A percentile compares a stretch with the other conserved stretches of the same genome.
Evolutionary conservation across 73 alveolate genomes (phyloP).

Genomic region (Symbiodinium pilosum): DNA sequence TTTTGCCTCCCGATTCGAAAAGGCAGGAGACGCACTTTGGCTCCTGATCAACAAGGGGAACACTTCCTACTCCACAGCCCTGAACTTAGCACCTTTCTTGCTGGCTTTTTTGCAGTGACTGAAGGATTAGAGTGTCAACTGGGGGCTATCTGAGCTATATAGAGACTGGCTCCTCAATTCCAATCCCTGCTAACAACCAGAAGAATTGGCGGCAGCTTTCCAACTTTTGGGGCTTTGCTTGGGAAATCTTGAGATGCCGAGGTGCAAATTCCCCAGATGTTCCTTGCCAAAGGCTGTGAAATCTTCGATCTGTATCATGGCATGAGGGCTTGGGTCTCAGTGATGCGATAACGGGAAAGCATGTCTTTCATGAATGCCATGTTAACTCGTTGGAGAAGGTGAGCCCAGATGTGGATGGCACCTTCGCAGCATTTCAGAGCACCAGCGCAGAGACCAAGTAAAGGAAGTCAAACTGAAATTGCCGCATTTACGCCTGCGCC

Average conservation of each 20-base stretch:
- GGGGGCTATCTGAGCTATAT: not conserved
- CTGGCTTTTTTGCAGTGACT: not conserved
- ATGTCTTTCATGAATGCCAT: not conserved
- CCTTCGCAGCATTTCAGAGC: no score
- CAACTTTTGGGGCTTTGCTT: not conserved
- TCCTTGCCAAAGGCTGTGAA: not conserved
- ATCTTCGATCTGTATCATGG: slow-evolving; percentile 30
- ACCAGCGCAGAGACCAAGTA: no score
- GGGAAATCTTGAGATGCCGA: not conserved
- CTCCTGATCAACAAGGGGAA: slow-evolving; percentile 31
- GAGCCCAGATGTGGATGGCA: not conserved
- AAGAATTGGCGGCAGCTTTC: not conserved
- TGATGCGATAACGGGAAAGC: not conserved
- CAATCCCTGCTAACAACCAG: no score
- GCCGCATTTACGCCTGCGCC: no score
- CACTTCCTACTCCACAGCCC: not conserved
- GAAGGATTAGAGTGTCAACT: not conserved
- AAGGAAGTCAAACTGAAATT: no score
- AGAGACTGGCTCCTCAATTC: no score
- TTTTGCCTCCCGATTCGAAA: slow-evolving; percentile 33
- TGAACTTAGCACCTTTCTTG: not conserved
- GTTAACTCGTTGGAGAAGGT: no score
- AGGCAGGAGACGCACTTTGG: slow-evolving; percentile 38
- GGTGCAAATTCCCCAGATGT: not conserved
- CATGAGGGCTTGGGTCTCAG: not conserved